phyloP scores from a whole-genome alignment of 768 basidiomycete genomes.

The Mrakia frigida region DNA sequence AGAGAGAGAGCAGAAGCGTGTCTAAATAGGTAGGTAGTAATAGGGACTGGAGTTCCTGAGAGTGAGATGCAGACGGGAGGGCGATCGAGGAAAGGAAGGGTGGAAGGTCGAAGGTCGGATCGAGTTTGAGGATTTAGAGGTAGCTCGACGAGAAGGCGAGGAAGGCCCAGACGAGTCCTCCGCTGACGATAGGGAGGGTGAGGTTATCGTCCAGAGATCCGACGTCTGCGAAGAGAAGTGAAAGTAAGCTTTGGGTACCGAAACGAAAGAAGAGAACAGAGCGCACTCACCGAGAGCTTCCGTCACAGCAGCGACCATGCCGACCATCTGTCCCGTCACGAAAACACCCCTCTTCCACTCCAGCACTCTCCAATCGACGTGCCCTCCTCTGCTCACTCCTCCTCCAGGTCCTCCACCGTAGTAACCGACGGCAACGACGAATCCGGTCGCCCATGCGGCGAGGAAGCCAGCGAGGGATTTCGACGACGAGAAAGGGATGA shows the following conservation, averaged over 20 bases:
- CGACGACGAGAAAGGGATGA: constrained; percentile 66
- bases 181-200: constrained; percentile 80
- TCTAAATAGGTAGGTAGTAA: not conserved
- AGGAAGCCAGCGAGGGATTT: constrained; percentile 81
- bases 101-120: not conserved
- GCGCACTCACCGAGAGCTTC: constrained; percentile 71
- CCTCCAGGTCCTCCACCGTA: constrained; percentile 48
- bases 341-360: constrained; percentile 37
- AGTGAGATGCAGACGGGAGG: not conserved
- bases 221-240: constrained; percentile 54
- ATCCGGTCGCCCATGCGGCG: constrained; percentile 69
- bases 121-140: constrained; percentile 19
- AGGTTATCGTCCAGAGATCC: constrained; percentile 83
- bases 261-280: not conserved
- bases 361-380: constrained; percentile 39
- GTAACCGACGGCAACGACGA: constrained; percentile 61
- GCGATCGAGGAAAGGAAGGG: not conserved
- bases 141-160: constrained; percentile 39
- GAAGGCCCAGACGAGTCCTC: constrained; percentile 60
- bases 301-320: constrained; percentile 74
- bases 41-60: not conserved
- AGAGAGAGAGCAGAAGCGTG: not conserved
- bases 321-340: constrained; percentile 51
- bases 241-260: not conserved
- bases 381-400: constrained; percentile 34